Evolutionary conservation across 805 yeast species (phyloP), one percentile per base, ranked within the genome.

Genomic region (Candida rishiriensis): DNA sequence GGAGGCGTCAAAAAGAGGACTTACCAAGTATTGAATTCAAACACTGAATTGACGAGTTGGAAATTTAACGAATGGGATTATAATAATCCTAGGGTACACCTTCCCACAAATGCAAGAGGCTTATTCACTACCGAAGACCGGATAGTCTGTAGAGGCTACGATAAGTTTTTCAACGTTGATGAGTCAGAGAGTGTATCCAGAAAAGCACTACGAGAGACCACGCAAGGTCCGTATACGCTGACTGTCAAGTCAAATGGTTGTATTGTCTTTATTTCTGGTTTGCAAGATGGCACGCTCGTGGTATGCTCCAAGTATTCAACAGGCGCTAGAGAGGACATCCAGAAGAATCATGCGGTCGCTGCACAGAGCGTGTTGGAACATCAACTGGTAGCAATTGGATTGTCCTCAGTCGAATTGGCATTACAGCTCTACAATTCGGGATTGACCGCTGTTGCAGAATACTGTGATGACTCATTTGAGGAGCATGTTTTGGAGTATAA

Each of bases 211-310:
- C 53, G 56, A n/a, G 39, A 51, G 1, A 54, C 69, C 29, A 83
- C 93, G 0, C 29, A 34, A 4, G 97, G 96, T 0, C 97, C 97
- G 0, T 93, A 84, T 61, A 77, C 75, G 15, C 76, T 89, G 2
- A 81, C 97, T 0, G 70, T 83, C 32, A 93, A 93, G 60, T 95
- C 95, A 45, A 93, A 93, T 59, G 99, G 99, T 0, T 93, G 97
- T 57, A 89, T 93, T 42, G 81, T 87, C 2, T 79, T 93, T 47
- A 73, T 93, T 12, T 73, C 95, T 1, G 97, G 91, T 0, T 64
- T 88, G 14, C 73, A 68, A 16, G 83, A 84, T 54, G 96, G 95
- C 0, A 75, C 85, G 0, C 64, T 93, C 13, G 72, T 91, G 2
- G 96, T 90, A 0, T 88, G 97, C 53, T 87, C 96, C 4, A 93